Conservation (phyloP, 2,329 filamentous ascomycete species). For the Chrysoporthe deuterocubensis region DNA sequence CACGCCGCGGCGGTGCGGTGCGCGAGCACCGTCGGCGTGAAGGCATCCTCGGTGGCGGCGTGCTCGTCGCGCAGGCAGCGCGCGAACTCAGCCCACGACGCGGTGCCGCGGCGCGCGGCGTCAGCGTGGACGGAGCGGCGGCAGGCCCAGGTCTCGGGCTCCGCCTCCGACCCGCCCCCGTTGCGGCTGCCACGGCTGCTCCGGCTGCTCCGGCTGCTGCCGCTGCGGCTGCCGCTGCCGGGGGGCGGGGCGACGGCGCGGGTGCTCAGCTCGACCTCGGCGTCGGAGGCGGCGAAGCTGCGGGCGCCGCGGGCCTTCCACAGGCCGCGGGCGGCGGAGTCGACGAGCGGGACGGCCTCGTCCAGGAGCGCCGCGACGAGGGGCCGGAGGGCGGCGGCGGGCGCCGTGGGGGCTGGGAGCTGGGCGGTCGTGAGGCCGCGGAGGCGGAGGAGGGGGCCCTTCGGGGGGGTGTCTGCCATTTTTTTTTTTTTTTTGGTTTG, state of each 20-base stretch:
- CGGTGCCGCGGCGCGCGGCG: constrained; percentile 54
- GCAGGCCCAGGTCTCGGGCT: constrained; percentile 64
- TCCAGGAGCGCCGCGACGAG: constrained; percentile 58
- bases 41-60: constrained; percentile 58
- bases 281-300: constrained; percentile 47
- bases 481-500: not conserved
- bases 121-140: constrained; percentile 66
- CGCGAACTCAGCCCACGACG: constrained; percentile 67
- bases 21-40: constrained; percentile 60
- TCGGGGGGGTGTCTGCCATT: not conserved
- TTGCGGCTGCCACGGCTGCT: constrained; percentile 21
- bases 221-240: too few relatives aligned
- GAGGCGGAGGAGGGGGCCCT: constrained; percentile 50
- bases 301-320: too few relatives aligned
- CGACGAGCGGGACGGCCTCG: constrained; percentile 65
- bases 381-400: constrained; percentile 48
- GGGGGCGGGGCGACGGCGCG: constrained; percentile 44
- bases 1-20: constrained; percentile 48
- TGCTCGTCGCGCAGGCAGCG: constrained; percentile 62
- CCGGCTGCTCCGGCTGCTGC: too few relatives aligned
- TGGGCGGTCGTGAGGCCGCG: constrained; percentile 54
- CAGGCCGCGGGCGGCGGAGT: constrained; percentile 53
- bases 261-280: constrained; percentile 58
- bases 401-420: constrained; percentile 48
- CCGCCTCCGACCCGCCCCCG: too few relatives aligned